These are phyloP conservation scores for Paramecium tetraurelia DNA, from an alignment of 73 alveolate genomes.

Conservation along the genomic window DNA sequence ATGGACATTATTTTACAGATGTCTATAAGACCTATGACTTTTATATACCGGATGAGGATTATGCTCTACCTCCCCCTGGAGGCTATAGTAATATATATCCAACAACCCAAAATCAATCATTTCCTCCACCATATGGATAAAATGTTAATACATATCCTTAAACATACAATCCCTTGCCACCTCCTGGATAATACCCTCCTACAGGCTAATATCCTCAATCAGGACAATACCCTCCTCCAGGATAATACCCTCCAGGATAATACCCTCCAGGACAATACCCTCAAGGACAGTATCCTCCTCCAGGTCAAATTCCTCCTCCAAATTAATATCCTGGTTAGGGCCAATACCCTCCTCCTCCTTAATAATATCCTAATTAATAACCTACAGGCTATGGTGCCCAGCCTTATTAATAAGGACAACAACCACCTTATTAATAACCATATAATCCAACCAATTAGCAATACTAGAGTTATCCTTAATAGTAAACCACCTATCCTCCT, in stretches of 20 bases:
- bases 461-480: background rate
- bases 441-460: background rate
- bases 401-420: background rate
- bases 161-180: background rate
- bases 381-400: background rate
- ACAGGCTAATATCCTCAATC: background rate
- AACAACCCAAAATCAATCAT: background rate
- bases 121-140: background rate
- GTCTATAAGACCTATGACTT: background rate
- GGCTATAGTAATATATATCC: background rate
- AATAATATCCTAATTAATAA: background rate
- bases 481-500: background rate
- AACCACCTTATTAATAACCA: background rate
- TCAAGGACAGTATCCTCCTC: background rate
- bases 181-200: background rate
- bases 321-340: no score
- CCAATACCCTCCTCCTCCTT: background rate
- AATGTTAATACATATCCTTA: background rate
- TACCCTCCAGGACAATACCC: background rate
- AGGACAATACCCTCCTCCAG: background rate
- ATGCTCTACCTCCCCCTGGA: background rate
- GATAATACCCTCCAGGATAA: background rate
- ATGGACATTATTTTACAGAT: constrained; percentile 1
- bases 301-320: background rate
- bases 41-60: background rate